Conservation (phyloP, 2,329 filamentous ascomycete genomes). For the Raffaelea ambrosiae region DNA sequence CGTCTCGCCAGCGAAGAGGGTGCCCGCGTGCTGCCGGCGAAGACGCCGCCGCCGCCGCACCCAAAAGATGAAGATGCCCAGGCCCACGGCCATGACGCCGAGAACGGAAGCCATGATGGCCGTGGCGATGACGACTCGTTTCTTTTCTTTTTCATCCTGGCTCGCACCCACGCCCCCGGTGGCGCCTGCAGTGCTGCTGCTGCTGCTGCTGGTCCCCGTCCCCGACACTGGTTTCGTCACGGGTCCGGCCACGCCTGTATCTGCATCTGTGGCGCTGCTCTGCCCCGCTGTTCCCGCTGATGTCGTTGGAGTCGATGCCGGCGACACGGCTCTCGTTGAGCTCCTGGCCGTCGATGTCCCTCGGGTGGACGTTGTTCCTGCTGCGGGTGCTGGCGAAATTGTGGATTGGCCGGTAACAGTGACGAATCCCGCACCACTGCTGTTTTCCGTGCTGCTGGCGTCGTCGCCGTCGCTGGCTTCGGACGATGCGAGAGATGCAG, state of each 20-base stretch:
- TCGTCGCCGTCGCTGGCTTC: neutral
- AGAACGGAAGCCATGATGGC: neutral
- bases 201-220: neutral
- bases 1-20: no score
- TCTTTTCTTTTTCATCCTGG: neutral
- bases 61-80: neutral
- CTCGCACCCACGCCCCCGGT: neutral
- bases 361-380: neutral
- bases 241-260: neutral
- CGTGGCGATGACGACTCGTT: neutral
- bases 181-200: neutral
- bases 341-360: neutral
- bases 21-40: no score
- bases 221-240: neutral
- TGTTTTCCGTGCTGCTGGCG: neutral
- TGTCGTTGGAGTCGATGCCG: neutral
- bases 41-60: neutral
- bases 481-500: no score
- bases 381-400: slow-evolving; percentile 1
- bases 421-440: neutral
- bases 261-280: neutral
- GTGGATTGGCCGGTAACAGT: neutral
- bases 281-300: neutral
- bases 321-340: neutral
- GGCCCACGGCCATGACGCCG: neutral